Evolutionary conservation across 352 stramenopile genomes (phyloP), one percentile per base, ranked within the genome.

Genomic region (Globisporangium megalacanthum): DNA sequence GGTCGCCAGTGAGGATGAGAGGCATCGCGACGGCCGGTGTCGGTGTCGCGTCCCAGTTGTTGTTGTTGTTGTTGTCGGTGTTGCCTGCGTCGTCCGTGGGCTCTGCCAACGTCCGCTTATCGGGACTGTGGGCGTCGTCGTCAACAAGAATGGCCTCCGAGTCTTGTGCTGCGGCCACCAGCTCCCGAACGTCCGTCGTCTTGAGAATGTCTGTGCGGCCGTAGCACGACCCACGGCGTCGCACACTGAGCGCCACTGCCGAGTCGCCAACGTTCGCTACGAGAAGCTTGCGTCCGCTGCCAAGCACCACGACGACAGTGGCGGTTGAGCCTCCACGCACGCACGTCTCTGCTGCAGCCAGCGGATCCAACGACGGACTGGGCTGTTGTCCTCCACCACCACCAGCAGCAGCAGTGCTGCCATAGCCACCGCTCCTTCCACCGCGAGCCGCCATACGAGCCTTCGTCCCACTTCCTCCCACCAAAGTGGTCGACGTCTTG

Each of bases 251-350:
- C 33, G 92, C 42, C 8, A 65, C 77, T 8, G 65, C 56, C 20
- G 83, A 94, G 64, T 97, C 87, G 19, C 88, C 88, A 6, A 96
- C 87, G 58, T 96, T 95, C 2, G 83, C 78, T 15, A 78, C 71
- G 25, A 96, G 69, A 29, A 94, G 79, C 58, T 83, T 83, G n/a
- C 65, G 61, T 8, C 75, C 77, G 17, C 81, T 76, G 36, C 82
- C 75, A 7, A 94, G 61, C 6, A 97, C 54, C 19, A 94, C 86
- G 1, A 92, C 74, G 15, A 97, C 56, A 1, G 85, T 94, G 22
- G 82, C 88, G 0, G 83, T 95, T 29, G 89, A 96, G 49, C 90
- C 90, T 9, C 90, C 90, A n/a, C 95, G 90, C 35, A 95, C 77
- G 53, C 88, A 96, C 6, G 76, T 66, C n/a, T 66, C 14, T 73